Conservation (phyloP, 805 yeast genomes). For the Candida xyloterini region DNA sequence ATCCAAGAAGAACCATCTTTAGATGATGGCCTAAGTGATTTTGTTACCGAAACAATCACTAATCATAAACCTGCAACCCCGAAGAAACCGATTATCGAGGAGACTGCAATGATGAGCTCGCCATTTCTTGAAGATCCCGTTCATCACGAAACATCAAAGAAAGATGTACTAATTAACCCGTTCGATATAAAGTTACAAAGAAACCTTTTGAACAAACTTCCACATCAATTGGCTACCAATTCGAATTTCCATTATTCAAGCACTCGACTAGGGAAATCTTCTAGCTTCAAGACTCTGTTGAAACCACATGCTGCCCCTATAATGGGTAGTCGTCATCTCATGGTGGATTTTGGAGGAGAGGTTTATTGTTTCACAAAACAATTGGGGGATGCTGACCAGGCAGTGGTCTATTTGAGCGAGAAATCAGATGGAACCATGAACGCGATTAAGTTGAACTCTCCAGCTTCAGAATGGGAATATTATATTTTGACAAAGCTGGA, state of each 20-base stretch:
- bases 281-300: constrained; percentile 18
- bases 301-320: constrained; percentile 21
- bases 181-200: constrained; percentile 40
- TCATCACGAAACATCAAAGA: background rate
- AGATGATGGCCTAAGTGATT: constrained; percentile 32
- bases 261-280: constrained; percentile 12
- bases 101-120: constrained; percentile 38
- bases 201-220: constrained; percentile 37
- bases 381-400: constrained; percentile 81
- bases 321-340: constrained; percentile 36
- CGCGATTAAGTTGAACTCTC: constrained; percentile 73
- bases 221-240: constrained; percentile 23
- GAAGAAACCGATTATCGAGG: constrained; percentile 5
- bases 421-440: constrained; percentile 49
- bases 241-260: constrained; percentile 26
- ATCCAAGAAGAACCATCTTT: constrained; percentile 9
- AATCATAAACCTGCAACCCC: constrained; percentile 27
- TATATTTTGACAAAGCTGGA: constrained; percentile 64
- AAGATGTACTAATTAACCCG: constrained; percentile 34
- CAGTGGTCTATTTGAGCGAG: constrained; percentile 71
- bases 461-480: constrained; percentile 77
- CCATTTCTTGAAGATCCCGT: constrained; percentile 42
- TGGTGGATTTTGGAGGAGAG: constrained; percentile 43
- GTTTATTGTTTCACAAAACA: constrained; percentile 48
- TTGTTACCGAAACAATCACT: constrained; percentile 49